Evolutionary conservation across 2,329 filamentous ascomycete species (phyloP).

Genomic region (Akanthomyces uredinophilus): DNA sequence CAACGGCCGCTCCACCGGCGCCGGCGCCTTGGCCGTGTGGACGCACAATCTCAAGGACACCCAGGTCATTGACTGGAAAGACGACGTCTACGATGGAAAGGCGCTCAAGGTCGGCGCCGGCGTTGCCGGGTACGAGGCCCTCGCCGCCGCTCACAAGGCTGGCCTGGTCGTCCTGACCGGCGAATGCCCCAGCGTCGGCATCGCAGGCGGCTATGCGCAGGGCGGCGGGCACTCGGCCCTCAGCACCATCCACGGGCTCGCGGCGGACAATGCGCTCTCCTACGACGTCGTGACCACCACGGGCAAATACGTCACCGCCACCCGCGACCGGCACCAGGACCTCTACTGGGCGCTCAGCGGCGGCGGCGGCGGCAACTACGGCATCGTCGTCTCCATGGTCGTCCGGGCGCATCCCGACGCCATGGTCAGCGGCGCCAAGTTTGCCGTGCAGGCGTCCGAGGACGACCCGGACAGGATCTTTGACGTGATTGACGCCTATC

Average conservation of each 20-base stretch:
- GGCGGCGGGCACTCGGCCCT: constrained; percentile 52
- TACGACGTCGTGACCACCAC: constrained; percentile 45
- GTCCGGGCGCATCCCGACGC: neutral
- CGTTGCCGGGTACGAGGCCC: constrained; percentile 39
- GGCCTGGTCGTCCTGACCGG: constrained; percentile 40
- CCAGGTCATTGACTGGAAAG: constrained; percentile 24
- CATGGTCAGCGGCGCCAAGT: neutral
- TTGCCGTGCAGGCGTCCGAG: neutral
- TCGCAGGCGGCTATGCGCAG: constrained; percentile 52
- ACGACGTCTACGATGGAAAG: constrained; percentile 38
- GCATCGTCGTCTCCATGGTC: constrained; percentile 32
- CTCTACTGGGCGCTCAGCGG: constrained; percentile 56
- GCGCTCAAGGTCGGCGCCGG: constrained; percentile 47
- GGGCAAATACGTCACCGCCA: constrained; percentile 41
- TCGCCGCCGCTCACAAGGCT: constrained; percentile 28
- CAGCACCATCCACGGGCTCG: constrained; percentile 45
- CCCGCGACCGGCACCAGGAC: constrained; percentile 40
- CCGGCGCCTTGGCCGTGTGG: constrained; percentile 44
- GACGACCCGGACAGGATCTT: constrained; percentile 8
- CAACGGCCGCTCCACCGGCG: constrained; percentile 48
- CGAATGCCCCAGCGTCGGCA: constrained; percentile 43
- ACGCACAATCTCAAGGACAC: constrained; percentile 42
- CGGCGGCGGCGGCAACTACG: constrained; percentile 50
- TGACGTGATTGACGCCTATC: constrained; percentile 18
- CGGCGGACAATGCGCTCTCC: constrained; percentile 49